Percentiles rank a stretch among this genome's conserved stretches.
phyloP scores from a whole-genome alignment of 2,329 filamentous ascomycete species.

The Penicillium glabrum region DNA sequence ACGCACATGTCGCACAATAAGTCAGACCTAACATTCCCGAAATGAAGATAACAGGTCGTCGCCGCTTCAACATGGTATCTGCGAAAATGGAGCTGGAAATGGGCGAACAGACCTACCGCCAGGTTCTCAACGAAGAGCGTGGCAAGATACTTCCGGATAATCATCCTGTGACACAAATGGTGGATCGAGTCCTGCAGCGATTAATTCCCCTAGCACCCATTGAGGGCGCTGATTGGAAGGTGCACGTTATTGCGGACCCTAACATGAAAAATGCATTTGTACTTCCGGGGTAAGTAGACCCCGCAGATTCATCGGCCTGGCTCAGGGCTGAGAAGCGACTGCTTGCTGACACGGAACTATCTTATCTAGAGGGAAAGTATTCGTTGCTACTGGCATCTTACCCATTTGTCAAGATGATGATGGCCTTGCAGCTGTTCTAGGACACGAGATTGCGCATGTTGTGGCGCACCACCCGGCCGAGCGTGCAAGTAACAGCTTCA shows the following conservation, averaged over 20 bases:
- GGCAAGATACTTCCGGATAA: conserved; percentile 50
- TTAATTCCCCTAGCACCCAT: conserved; percentile 54
- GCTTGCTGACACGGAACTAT: not conserved
- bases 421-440: conserved; percentile 60
- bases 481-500: conserved; percentile 48
- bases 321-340: not conserved
- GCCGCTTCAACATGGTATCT: conserved; percentile 59
- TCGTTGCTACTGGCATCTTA: conserved; percentile 63
- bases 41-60: conserved; percentile 52
- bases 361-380: conserved; percentile 57
- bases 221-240: conserved; percentile 52
- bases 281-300: conserved; percentile 51
- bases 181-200: conserved; percentile 54
- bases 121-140: conserved; percentile 49
- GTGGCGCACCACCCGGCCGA: conserved; percentile 58
- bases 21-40: not conserved
- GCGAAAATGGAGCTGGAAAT: conserved; percentile 44
- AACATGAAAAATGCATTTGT: conserved; percentile 61
- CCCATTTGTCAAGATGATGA: conserved; percentile 57
- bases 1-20: not conserved
- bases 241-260: conserved; percentile 57
- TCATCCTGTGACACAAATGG: conserved; percentile 50
- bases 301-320: not conserved
- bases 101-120: conserved; percentile 47
- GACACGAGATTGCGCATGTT: conserved; percentile 66